Evolutionary conservation across 2,329 filamentous ascomycete species (phyloP).

Genomic region (Leptosphaerulina australis): DNA sequence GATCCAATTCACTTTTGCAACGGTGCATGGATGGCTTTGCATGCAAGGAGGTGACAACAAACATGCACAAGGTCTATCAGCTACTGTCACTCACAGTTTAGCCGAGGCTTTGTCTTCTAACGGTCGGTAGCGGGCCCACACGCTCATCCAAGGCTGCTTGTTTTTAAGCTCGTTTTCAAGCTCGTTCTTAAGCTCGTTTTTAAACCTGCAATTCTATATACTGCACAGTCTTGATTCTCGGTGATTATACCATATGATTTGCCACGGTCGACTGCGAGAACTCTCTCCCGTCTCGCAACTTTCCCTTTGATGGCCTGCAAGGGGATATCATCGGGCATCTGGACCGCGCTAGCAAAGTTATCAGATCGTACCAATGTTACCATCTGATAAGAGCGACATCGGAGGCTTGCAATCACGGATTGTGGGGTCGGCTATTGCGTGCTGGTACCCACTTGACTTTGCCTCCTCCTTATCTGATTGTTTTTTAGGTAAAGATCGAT

Average conservation of each 20-base stretch:
- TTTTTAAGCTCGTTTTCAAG: no score
- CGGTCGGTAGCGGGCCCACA: conserved; percentile 16
- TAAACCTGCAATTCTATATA: neutral
- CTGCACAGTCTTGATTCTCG: neutral
- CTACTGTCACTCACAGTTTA: neutral
- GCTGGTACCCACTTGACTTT: conserved; percentile 7
- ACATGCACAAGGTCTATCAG: conserved; percentile 3
- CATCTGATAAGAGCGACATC: conserved; percentile 20
- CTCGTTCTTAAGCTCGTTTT: no score
- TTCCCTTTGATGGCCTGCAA: neutral
- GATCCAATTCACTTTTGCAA: neutral
- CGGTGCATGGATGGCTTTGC: neutral
- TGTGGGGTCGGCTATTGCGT: conserved; percentile 12
- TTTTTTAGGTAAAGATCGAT: neutral
- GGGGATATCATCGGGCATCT: neutral
- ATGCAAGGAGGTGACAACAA: neutral
- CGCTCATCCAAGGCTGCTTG: neutral
- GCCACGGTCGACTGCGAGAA: neutral
- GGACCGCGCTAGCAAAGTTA: neutral
- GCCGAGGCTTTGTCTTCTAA: neutral
- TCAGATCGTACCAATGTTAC: conserved; percentile 9
- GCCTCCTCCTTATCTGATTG: conserved; percentile 8
- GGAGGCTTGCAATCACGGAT: conserved; percentile 8
- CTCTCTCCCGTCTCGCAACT: neutral
- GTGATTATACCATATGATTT: neutral